These are phyloP conservation scores for Beta vulgaris DNA, from an alignment of 148 eudicot genomes.

Conservation along the genomic window DNA sequence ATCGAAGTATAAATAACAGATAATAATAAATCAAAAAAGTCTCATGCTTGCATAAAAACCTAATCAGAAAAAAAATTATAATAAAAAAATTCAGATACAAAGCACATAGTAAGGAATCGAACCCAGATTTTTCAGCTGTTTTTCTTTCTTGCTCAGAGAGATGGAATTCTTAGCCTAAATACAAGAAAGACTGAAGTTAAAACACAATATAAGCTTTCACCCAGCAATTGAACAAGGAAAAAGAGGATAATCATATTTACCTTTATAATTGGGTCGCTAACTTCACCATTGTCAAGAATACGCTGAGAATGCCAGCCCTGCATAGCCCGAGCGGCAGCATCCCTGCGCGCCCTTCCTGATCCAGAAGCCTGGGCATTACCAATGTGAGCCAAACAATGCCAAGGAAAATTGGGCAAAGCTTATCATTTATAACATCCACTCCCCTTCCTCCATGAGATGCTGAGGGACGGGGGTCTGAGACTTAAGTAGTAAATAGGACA, in stretches of 20 bases:
- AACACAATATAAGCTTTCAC: neutral
- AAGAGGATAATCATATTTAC: constrained; percentile 22
- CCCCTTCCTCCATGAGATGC: neutral
- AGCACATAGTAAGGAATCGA: constrained; percentile 1
- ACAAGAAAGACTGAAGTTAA: neutral
- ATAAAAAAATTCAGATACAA: neutral
- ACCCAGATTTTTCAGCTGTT: constrained; percentile 77
- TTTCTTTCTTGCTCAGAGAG: constrained; percentile 61
- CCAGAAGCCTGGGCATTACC: constrained; percentile 67
- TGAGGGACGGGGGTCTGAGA: neutral
- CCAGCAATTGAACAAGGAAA: constrained; percentile 6
- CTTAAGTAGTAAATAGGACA: neutral
- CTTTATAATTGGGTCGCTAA: constrained; percentile 67
- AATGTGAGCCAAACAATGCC: constrained; percentile 1
- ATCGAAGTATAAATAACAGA: neutral
- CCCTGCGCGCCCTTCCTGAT: constrained; percentile 81
- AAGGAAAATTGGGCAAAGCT: neutral
- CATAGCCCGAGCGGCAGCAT: constrained; percentile 96
- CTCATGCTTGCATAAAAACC: neutral
- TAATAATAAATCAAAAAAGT: neutral
- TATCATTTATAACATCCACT: neutral
- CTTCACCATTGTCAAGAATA: constrained; percentile 83
- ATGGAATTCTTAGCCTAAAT: constrained; percentile 64
- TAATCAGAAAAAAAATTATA: neutral
- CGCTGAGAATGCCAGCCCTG: constrained; percentile 96